Base-by-base conservation (phyloP, 805 yeast species). In the Citeromyces matritensis region DNA sequence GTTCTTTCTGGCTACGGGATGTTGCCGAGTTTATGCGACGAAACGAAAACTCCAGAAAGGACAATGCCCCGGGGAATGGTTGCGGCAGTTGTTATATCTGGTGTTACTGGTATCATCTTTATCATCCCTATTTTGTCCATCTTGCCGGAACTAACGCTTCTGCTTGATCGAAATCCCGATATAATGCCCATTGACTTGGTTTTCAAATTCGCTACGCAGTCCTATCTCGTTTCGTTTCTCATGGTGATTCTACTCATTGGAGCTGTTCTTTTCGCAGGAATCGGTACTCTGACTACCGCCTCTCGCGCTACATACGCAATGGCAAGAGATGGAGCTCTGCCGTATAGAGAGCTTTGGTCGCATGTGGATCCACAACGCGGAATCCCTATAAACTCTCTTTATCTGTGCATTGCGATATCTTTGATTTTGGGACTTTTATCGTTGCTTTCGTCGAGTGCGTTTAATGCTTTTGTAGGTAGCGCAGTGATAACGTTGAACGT, bases 1-100 rank as follows among this genome's bases (percentile, higher is more conserved):
- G 80, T 88, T 14, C 59, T 81, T 45, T 82, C 81, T 37, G 94
- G 91, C 1, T 82, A 78, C 49, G 88, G 88, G 17, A 73, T 81
- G 69, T 58, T 82, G 17, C 80, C 83, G 12, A 74, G 88, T 5
- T 68, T 82, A 60, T 73, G 85, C 30, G 94, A 82, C 43, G 94
- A 82, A 51, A 91, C 82, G 10, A 66, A 73, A 38, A 59, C 59
- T 14, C 88, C 94, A 0, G 91, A 82, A 45, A 65, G 57, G 34
- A 74, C 72, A 32, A 75, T 82, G 43, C 85, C 94, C 10, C 65
- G 66, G 39, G 91, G 91, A 4, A 70, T 82, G 45, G 51, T 78
- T 1, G 58, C 65, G 30, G 70, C 91, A 2, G 79, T 80, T 10
- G 32, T 69, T 27, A 60, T 79, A 29, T 69, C 88, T 7, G 65